Evolutionary conservation across 169 alveolate species (phyloP).

Genomic region (Plasmodium vinckei): DNA sequence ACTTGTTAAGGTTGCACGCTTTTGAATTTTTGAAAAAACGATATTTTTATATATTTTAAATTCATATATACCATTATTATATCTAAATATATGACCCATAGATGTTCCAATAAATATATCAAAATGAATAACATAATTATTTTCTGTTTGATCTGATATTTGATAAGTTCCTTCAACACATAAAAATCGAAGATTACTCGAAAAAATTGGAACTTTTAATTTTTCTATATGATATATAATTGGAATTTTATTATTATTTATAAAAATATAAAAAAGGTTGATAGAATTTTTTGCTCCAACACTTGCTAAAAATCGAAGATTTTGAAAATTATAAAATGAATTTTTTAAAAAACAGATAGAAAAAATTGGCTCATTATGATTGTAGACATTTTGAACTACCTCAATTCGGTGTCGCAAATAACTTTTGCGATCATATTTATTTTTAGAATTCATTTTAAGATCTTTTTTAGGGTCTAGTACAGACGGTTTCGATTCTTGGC

Average conservation of each 20-base stretch:
- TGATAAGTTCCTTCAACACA: constrained; percentile 50
- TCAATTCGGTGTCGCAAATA: neutral
- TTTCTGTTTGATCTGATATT: neutral
- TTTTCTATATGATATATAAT: constrained; percentile 70
- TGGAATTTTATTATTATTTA: constrained; percentile 19
- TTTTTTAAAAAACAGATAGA: constrained; percentile 40
- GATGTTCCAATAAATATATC: constrained; percentile 63
- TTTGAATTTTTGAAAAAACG: constrained; percentile 24
- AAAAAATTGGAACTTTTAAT: constrained; percentile 31
- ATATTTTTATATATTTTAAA: constrained; percentile 34
- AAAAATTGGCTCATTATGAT: constrained; percentile 71
- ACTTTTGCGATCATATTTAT: neutral
- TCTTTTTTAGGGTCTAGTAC: neutral
- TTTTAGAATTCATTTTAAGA: neutral
- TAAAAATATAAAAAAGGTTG: constrained; percentile 32
- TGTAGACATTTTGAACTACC: constrained; percentile 43
- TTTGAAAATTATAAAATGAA: constrained; percentile 35
- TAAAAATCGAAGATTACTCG: constrained; percentile 50
- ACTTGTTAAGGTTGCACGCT: constrained; percentile 13
- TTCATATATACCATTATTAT: constrained; percentile 28
- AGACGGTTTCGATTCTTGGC: neutral
- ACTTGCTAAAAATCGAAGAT: constrained; percentile 26
- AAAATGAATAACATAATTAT: constrained; percentile 9
- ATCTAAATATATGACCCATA: constrained; percentile 53
- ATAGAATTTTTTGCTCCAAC: constrained; percentile 74